Evolutionary conservation across 257 asterid genomes (phyloP), one percentile per base, ranked within the genome.

Genomic region (Ehretia macrophylla): DNA sequence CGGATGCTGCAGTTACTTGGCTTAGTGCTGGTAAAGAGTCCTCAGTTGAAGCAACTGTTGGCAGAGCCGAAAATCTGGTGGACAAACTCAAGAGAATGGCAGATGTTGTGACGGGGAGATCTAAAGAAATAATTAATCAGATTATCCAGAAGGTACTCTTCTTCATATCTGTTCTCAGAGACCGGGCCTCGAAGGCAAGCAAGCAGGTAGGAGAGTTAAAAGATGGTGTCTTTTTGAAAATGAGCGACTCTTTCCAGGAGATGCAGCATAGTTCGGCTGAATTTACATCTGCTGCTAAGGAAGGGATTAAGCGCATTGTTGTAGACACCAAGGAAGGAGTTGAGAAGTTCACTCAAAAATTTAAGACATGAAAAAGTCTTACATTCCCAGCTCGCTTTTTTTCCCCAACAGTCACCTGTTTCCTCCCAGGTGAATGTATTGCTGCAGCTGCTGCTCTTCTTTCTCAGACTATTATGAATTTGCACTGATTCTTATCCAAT

Each of bases 251-350:
- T 16, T 65, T 88, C 23, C 84, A 76, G 67, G 81, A 72, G 51
- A 55, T 66, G 53, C 82, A 71, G 56, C 77, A 72, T 12, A 70
- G 64, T 68, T 75, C 87, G 6, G 71, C 58, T 54, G 83, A 73
- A 60, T 59, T 75, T 14, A 63, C 83, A 19, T 77, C 82, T 4
- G 46, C 79, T 37, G 83, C 80, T 14, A 80, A 65, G 66, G 97
- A 82, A 52, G 82, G 94, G 40, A 70, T 79, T 10, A 87, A 82
- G 73, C 84, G 97, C 11, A 77, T 79, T 11, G 94, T 91, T 0
- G 94, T 85, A 62, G 96, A 93, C 73, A 85, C 96, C 82, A 89
- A 78, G 77, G 94, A 74, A 47, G 96, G 96, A 46, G 93, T 93
- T 6, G 97, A 82, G 62, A 87, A 87, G 62, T 58, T 93, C 52